Conservation (phyloP, 2,329 filamentous ascomycete genomes). For the Lasiodiplodia hormozganensis region DNA sequence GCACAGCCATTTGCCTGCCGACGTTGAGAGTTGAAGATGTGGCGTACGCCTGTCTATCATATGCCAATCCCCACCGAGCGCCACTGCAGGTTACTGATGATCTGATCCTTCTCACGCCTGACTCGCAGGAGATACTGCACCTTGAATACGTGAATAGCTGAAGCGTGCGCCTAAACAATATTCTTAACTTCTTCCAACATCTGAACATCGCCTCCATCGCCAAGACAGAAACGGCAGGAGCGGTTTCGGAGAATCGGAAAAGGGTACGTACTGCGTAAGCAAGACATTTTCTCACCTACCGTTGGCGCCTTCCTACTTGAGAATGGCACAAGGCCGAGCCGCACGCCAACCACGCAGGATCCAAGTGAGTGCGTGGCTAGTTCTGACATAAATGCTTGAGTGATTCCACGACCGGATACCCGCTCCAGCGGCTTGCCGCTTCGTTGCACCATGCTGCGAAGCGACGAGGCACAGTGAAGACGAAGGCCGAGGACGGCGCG, state of each 20-base stretch:
- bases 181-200: not conserved
- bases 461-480: not conserved
- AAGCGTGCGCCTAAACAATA: not conserved
- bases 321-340: not conserved
- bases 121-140: not conserved
- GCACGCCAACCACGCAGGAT: not conserved
- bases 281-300: not conserved
- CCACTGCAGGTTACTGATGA: not conserved
- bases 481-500: conserved; percentile 7
- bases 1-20: not conserved
- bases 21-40: not conserved
- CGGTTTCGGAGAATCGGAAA: not conserved
- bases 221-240: not conserved
- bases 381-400: not conserved
- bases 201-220: not conserved
- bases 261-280: not conserved
- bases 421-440: not conserved
- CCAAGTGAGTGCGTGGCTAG: not conserved
- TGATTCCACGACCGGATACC: not conserved
- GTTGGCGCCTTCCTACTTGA: not conserved
- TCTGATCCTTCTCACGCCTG: not conserved
- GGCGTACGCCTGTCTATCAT: not conserved
- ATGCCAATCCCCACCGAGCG: not conserved
- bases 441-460: not conserved
- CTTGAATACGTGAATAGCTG: not conserved